Evolutionary conservation across 108 stramenopile genomes (phyloP), one percentile per base, ranked within the genome.

Genomic region (Skeletonema menzelii): DNA sequence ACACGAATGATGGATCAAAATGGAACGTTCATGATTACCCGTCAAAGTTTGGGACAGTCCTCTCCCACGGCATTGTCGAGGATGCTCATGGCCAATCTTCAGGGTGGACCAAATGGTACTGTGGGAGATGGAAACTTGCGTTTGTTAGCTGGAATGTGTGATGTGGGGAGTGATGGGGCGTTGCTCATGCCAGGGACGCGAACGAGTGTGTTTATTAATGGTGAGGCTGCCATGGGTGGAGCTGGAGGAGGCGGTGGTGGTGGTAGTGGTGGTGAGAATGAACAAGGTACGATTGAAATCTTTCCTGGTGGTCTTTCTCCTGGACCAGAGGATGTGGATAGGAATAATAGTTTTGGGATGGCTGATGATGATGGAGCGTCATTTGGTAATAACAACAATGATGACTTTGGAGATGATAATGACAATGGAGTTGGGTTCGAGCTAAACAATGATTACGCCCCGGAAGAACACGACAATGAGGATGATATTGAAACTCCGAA

Each of bases 141-240:
- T 1, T 30, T 81, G 17, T 17, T 81, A 44, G 49, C 46, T 11
- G 75, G 75, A 6, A 46, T 60, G 60, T 80, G 79, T 44, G 86
- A 87, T 68, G 75, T 90, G n/a, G 76, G 78, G 13, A 75, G 74
- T 22, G 66, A 82, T 44, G 89, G 87, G 2, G 75, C 84, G 10
- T 72, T 87, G 5, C 65, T 87, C 1, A 82, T 86, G 85, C 89
- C 85, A 1, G 86, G 85, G 30, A 76, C 80, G 2, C 15, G 47
- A 13, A 57, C 63, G 10, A 49, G 56, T 14, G 37, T 59, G 10
- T 72, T 73, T 34, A 32, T 75, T 14, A 60, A 68, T 30, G 71
- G 71, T 30, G 72, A 68, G 38, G 44, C 44, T 34, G 15, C 12
- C 26, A 24, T 15, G 53, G 44, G 63, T 35, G 63, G 24, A 26